phyloP scores from a whole-genome alignment of 495 filamentous ascomycete genomes.

The Mycothermus thermophilus region DNA sequence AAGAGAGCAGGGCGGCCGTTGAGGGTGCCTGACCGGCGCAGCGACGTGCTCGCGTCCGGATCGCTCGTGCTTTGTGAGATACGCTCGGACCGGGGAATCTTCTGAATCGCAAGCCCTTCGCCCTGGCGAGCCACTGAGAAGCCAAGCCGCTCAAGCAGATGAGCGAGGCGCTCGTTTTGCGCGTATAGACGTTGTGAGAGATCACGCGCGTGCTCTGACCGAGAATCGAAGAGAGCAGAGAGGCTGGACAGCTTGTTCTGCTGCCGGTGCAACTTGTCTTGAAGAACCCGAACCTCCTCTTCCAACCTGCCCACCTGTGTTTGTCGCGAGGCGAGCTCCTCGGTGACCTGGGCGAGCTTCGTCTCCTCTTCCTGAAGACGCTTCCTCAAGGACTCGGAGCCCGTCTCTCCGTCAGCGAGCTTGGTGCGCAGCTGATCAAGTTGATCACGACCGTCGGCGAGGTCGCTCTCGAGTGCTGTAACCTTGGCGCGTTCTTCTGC shows the following conservation, averaged over 20 bases:
- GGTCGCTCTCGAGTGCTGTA: slow-evolving; percentile 43
- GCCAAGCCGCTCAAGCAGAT: slow-evolving; percentile 72
- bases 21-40: slow-evolving; percentile 36
- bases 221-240: slow-evolving; percentile 41
- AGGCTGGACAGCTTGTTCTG: slow-evolving; percentile 39
- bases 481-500: slow-evolving; percentile 46
- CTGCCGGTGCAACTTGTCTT: slow-evolving; percentile 39
- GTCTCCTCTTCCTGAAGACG: slow-evolving; percentile 56
- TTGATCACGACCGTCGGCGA: slow-evolving; percentile 51
- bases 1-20: slow-evolving; percentile 25
- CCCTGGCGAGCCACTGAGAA: slow-evolving; percentile 66
- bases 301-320: slow-evolving; percentile 52
- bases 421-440: slow-evolving; percentile 49
- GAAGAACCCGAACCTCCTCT: slow-evolving; percentile 47
- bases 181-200: slow-evolving; percentile 65
- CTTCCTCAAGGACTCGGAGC: slow-evolving; percentile 60
- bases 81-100: slow-evolving; percentile 52
- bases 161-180: slow-evolving; percentile 61
- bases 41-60: slow-evolving; percentile 46
- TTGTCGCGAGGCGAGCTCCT: slow-evolving; percentile 51
- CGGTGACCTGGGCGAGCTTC: slow-evolving; percentile 44
- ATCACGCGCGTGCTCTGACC: slow-evolving; percentile 58
- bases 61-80: slow-evolving; percentile 36
- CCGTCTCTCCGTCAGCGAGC: slow-evolving; percentile 65
- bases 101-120: slow-evolving; percentile 60